Base-by-base conservation (phyloP, 306 rosid species). In the Sindora glabra region DNA sequence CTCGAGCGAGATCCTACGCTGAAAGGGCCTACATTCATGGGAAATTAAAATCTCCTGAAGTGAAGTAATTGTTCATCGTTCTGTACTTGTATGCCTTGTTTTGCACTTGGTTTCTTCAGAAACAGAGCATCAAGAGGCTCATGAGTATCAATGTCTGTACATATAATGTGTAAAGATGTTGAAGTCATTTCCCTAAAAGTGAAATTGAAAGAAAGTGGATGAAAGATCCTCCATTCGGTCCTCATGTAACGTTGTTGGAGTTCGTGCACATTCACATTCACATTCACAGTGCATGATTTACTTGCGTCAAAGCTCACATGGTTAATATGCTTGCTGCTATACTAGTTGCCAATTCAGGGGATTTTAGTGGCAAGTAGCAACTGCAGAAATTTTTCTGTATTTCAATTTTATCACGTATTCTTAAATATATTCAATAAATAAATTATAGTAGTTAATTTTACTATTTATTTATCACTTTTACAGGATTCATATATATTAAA, bases 21-120 rank as follows among this genome's bases (percentile, higher is more conserved):
- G 21, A 54, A 78, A 62, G 87, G 84, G 26, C 79, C 92, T 55
- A 41, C 82, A 5, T 88, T 81, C 65, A 79, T 79, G 83, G 90
- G 89, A 73, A 84, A 82, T 23, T 84, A 68, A 62, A 46, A 55
- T 14, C 49, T 50, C 48, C 2, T 53, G 8, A 16, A 42, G 55
- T 3, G 48, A 46, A 63, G 33, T 50, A 14, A 69, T 3, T 72
- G 56, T 55, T 37, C 9, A 17, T 18, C 67, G 55, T 69, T 45
- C 14, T 36, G 9, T 33, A 48, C 9, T 5, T 48, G 56, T 58
- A 27, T 56, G 37, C 63, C 26, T 68, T 48, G 44, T 23, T 64
- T 46, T 48, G 68, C 72, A 38, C 59, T 54, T n/a, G n/a, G n/a
- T 64, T 21, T 22, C 37, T 56, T 60, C 22, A 29, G 45, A 34